phyloP scores from a whole-genome alignment of 1,284 basidiomycete genomes.

The Singerocomus rubriflavus region DNA sequence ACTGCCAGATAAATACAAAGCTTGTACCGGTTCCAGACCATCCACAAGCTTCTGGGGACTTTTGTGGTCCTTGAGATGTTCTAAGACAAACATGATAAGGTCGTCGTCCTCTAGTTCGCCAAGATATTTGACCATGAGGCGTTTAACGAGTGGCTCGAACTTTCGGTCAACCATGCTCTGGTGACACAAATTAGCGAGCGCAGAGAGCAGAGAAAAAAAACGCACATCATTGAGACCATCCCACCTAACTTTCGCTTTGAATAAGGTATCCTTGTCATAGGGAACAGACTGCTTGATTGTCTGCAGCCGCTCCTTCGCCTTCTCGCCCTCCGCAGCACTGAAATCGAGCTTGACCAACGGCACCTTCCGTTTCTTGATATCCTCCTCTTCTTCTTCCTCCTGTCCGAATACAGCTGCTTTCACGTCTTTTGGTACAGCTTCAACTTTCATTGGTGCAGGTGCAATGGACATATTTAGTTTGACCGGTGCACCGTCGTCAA shows the following conservation, averaged over 20 bases:
- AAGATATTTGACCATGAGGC: constrained; percentile 78
- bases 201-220: constrained; percentile 30
- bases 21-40: constrained; percentile 82
- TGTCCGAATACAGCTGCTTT: constrained; percentile 63
- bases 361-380: constrained; percentile 72
- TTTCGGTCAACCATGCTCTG: constrained; percentile 78
- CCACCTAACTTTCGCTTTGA: constrained; percentile 82
- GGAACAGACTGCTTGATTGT: constrained; percentile 72
- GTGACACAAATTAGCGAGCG: constrained; percentile 1
- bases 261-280: constrained; percentile 68
- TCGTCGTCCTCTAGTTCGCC: constrained; percentile 89
- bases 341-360: constrained; percentile 86
- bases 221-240: constrained; percentile 80
- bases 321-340: constrained; percentile 72
- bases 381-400: constrained; percentile 83
- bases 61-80: constrained; percentile 85
- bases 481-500: constrained; percentile 87
- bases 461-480: constrained; percentile 73
- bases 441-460: constrained; percentile 45
- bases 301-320: constrained; percentile 73
- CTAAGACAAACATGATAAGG: constrained; percentile 84
- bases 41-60: constrained; percentile 78
- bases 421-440: constrained; percentile 45
- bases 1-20: background rate
- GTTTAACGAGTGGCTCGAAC: constrained; percentile 74